Percentiles rank a stretch among this genome's conserved stretches.
Evolutionary conservation across 2,329 filamentous ascomycete genomes (phyloP).

Genomic region (Scolecobasidium constrictum): DNA sequence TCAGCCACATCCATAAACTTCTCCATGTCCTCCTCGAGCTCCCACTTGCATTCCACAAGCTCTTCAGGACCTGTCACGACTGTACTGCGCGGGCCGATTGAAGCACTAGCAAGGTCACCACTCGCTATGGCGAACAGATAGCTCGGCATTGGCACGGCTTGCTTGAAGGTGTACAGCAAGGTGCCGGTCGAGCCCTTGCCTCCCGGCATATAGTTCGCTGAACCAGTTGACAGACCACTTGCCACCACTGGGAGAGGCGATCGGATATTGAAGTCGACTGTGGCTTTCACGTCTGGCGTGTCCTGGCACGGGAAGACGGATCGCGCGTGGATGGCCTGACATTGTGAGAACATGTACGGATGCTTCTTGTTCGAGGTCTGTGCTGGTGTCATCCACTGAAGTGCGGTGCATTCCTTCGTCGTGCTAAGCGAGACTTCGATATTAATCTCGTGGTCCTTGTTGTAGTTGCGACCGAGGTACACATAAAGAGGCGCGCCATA

Average conservation of each 20-base stretch:
- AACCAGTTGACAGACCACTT: conserved; percentile 59
- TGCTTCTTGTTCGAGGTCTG: conserved; percentile 95
- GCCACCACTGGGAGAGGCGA: conserved; percentile 86
- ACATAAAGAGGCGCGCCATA: conserved; percentile 64
- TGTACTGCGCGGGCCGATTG: conserved; percentile 72
- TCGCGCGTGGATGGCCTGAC: conserved; percentile 89
- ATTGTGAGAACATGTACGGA: conserved; percentile 97
- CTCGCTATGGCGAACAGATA: conserved; percentile 89
- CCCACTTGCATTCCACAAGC: conserved; percentile 74
- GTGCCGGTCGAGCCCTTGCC: conserved; percentile 43
- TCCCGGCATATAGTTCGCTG: conserved; percentile 39
- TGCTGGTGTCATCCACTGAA: conserved; percentile 89
- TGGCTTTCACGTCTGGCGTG: conserved; percentile 95
- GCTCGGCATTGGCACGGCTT: conserved; percentile 83
- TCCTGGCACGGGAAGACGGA: conserved; percentile 96
- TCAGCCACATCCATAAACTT: conserved; percentile 84
- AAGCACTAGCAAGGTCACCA: conserved; percentile 74
- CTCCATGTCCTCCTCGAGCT: conserved; percentile 83
- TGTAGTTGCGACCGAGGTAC: conserved; percentile 34
- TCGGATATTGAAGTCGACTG: conserved; percentile 77
- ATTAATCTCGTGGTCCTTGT: conserved; percentile 35
- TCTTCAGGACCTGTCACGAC: conserved; percentile 86
- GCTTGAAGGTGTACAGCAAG: conserved; percentile 71
- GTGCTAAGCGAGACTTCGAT: conserved; percentile 60
- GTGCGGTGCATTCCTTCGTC: conserved; percentile 76